Evolutionary conservation across 495 filamentous ascomycete genomes (phyloP).

Genomic region (Daldinia childiae): DNA sequence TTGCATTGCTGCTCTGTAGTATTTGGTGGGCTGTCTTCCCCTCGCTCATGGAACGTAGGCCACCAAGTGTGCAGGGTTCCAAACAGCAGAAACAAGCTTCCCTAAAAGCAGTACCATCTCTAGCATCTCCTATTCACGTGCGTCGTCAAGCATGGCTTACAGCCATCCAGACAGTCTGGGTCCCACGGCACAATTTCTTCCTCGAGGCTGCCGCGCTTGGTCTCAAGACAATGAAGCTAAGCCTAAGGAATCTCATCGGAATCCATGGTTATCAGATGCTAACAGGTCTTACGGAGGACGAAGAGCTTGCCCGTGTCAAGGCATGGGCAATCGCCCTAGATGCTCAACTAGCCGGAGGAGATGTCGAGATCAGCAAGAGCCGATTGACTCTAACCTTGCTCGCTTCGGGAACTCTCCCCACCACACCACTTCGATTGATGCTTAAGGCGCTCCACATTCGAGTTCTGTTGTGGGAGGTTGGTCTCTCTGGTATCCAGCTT

Average conservation of each 20-base stretch:
- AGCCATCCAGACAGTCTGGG: slow-evolving; percentile 91
- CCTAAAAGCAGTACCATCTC: slow-evolving; percentile 67
- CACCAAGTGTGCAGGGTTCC: slow-evolving; percentile 54
- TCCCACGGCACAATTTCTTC: slow-evolving; percentile 86
- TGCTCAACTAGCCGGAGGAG: slow-evolving; percentile 93
- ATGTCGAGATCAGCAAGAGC: slow-evolving; percentile 87
- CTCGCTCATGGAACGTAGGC: slow-evolving; percentile 66
- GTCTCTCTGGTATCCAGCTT: slow-evolving; percentile 69
- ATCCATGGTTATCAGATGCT: slow-evolving; percentile 76
- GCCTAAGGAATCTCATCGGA: slow-evolving; percentile 80
- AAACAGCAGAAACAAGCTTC: slow-evolving; percentile 49
- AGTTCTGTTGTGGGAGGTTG: slow-evolving; percentile 82
- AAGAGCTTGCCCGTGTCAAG: slow-evolving; percentile 87
- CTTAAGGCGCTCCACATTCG: slow-evolving; percentile 91
- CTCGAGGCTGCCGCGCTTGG: slow-evolving; percentile 84
- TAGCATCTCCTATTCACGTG: slow-evolving; percentile 85
- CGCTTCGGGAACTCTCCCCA: slow-evolving; percentile 86
- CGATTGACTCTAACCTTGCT: slow-evolving; percentile 87
- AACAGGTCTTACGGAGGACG: slow-evolving; percentile 82
- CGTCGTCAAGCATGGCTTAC: slow-evolving; percentile 93
- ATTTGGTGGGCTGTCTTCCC: slow-evolving; percentile 74
- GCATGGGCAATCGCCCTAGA: slow-evolving; percentile 96
- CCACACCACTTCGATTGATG: slow-evolving; percentile 87
- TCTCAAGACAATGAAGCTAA: slow-evolving; percentile 82
- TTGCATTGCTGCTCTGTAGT: slow-evolving; percentile 69